These are phyloP conservation scores for Cinchona pubescens DNA, from an alignment of 257 asterid species.

Conservation along the genomic window DNA sequence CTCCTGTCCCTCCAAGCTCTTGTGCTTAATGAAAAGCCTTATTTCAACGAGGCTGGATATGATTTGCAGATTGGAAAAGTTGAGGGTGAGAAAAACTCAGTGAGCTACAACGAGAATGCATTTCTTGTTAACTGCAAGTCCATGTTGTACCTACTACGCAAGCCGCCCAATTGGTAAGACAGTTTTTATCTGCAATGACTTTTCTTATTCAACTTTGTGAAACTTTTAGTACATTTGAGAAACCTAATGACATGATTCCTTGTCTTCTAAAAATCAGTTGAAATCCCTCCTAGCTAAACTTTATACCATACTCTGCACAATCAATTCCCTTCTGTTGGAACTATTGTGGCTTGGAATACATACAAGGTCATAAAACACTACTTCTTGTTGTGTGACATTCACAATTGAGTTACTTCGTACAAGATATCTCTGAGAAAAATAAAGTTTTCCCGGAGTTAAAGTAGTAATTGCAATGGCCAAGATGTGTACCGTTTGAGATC, in stretches of 20 bases:
- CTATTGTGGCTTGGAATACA: background rate
- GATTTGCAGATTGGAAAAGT: conserved; percentile 79
- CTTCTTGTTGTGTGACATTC: background rate
- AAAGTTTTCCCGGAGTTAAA: background rate
- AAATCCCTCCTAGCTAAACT: background rate
- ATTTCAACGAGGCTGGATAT: conserved; percentile 92
- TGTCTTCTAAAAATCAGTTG: background rate
- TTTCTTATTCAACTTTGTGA: background rate
- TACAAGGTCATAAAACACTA: background rate
- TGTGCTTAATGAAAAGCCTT: conserved; percentile 88
- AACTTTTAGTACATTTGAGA: background rate
- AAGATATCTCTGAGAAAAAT: background rate
- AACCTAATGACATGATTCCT: background rate
- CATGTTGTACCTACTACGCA: conserved; percentile 72
- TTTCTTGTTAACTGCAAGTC: conserved; percentile 86
- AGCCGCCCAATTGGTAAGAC: conserved; percentile 78
- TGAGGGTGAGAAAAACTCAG: conserved; percentile 87
- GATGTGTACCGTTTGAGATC: background rate
- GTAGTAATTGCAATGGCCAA: background rate
- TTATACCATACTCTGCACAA: background rate
- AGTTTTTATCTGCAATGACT: background rate
- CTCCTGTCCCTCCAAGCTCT: conserved; percentile 93
- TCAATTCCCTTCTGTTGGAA: background rate
- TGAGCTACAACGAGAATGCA: conserved; percentile 83
- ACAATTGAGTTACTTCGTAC: background rate